Conservation (phyloP, 2,329 filamentous ascomycete species). For the Teratosphaeria gauchensis region DNA sequence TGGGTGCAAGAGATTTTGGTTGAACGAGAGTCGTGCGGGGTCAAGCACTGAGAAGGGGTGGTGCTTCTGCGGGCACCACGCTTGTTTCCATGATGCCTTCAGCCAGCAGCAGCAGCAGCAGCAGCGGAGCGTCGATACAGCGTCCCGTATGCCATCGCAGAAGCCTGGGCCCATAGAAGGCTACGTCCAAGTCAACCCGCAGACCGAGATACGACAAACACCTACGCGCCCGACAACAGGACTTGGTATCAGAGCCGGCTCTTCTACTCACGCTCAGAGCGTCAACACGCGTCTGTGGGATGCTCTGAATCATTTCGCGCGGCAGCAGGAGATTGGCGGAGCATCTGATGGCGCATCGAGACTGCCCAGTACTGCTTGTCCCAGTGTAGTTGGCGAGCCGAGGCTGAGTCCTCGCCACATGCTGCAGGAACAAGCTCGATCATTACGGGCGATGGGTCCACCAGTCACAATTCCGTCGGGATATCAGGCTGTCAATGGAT, state of each 20-base stretch:
- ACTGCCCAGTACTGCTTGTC: conserved; percentile 21
- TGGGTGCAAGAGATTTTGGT: conserved; percentile 46
- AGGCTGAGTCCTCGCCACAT: conserved; percentile 9
- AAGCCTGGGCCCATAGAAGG: not conserved
- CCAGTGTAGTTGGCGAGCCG: conserved; percentile 20
- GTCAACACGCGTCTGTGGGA: conserved; percentile 25
- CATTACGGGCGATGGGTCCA: conserved; percentile 16
- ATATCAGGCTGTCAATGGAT: conserved; percentile 7
- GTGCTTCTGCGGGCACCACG: conserved; percentile 49
- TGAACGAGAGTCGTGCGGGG: conserved; percentile 13
- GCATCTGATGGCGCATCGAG: conserved; percentile 14
- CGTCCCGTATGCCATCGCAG: not conserved
- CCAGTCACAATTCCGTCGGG: conserved; percentile 19
- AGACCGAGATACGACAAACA: conserved; percentile 1
- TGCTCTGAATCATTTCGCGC: conserved; percentile 26
- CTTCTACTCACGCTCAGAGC: conserved; percentile 14
- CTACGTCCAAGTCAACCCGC: conserved; percentile 1
- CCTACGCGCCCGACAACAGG: conserved; percentile 6
- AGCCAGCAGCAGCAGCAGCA: conserved; percentile 5
- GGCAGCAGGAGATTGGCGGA: conserved; percentile 20
- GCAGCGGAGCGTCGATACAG: not conserved
- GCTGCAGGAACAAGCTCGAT: conserved; percentile 5
- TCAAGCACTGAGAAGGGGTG: conserved; percentile 27
- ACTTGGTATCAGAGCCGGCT: conserved; percentile 18
- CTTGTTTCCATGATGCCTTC: conserved; percentile 40